phyloP scores from a whole-genome alignment of 2,329 filamentous ascomycete species.

The Diaporthe nobilis region DNA sequence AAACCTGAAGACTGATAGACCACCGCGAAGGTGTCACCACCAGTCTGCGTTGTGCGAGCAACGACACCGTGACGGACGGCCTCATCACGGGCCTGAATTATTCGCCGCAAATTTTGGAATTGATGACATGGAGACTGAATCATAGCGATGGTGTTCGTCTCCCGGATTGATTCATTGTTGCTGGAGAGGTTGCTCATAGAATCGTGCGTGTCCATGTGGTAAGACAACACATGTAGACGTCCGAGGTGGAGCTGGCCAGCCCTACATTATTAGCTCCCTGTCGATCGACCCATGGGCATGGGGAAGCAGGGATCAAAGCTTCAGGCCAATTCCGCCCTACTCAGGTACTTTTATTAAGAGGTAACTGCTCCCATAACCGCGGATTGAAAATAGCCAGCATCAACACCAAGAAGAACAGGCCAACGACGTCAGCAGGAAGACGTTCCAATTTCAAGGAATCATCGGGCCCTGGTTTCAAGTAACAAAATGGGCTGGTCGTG shows the following conservation, averaged over 20 bases:
- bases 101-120: not conserved
- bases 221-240: not conserved
- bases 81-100: not conserved
- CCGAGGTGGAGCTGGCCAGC: constrained; percentile 16
- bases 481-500: constrained; percentile 13
- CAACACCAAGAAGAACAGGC: not conserved
- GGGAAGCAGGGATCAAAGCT: constrained; percentile 27
- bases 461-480: constrained; percentile 3
- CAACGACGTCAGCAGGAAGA: constrained; percentile 6
- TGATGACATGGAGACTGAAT: not conserved
- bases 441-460: not conserved
- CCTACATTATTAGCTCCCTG: constrained; percentile 12
- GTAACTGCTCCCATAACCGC: not conserved
- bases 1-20: too few relatives aligned
- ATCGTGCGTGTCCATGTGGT: not conserved
- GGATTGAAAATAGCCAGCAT: not conserved
- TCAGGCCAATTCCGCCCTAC: not conserved
- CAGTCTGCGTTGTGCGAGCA: not conserved
- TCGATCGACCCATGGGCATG: constrained; percentile 10
- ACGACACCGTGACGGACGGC: too few relatives aligned
- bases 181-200: not conserved
- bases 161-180: not conserved
- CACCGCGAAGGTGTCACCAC: not conserved
- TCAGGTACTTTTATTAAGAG: not conserved
- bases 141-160: too few relatives aligned